These are phyloP conservation scores for Diaporthe sp. DNA, from an alignment of 2,329 filamentous ascomycete species.

Conservation along the genomic window DNA sequence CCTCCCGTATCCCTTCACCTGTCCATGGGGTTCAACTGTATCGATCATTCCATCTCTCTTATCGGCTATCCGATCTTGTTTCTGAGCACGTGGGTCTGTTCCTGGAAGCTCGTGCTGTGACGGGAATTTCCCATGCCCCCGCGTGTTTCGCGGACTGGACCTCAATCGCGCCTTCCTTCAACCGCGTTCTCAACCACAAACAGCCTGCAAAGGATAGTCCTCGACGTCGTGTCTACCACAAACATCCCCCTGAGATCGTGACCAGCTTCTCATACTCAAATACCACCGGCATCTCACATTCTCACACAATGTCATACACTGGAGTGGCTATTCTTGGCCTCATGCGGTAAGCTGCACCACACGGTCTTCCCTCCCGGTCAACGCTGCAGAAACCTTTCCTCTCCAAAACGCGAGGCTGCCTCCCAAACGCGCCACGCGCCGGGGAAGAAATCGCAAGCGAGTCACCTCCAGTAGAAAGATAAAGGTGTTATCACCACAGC, in stretches of 20 bases:
- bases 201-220: neutral
- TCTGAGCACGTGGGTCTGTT: no score
- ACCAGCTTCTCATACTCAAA: neutral
- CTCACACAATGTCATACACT: constrained; percentile 7
- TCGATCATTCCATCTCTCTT: neutral
- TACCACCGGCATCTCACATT: neutral
- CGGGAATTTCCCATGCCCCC: neutral
- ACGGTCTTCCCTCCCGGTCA: no score
- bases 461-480: fast-evolving
- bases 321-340: constrained; percentile 22
- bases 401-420: neutral
- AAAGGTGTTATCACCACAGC: neutral
- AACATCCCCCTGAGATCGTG: neutral
- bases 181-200: neutral
- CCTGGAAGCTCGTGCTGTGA: neutral
- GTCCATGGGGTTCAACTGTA: no score
- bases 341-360: constrained; percentile 21
- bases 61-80: neutral
- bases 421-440: neutral
- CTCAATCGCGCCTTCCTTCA: neutral
- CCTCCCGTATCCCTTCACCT: no score
- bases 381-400: neutral
- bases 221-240: neutral
- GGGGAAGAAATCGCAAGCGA: neutral
- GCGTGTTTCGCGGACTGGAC: neutral